Percentiles rank a stretch among this genome's conserved stretches.
Conservation (phyloP, 2,329 filamentous ascomycete genomes). For the Orbilia brochopaga region DNA sequence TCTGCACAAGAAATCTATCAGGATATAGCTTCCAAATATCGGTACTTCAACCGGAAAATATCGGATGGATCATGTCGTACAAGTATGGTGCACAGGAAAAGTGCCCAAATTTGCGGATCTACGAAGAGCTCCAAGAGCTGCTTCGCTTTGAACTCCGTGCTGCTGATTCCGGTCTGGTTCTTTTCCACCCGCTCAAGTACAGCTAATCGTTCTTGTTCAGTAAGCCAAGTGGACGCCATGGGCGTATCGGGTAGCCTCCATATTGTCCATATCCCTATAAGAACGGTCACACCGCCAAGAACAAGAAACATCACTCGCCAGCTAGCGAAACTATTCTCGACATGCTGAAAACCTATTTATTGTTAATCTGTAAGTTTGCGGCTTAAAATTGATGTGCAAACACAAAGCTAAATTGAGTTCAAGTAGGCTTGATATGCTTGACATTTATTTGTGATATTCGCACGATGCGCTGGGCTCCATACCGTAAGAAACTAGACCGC, state of each 20-base stretch:
- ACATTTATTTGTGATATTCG: too few relatives aligned
- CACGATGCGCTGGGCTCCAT: neutral
- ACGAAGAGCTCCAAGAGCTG: slow-evolving; percentile 64
- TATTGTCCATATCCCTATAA: slow-evolving; percentile 59
- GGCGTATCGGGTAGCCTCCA: slow-evolving; percentile 63
- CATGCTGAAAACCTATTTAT: slow-evolving; percentile 61
- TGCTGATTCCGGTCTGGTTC: slow-evolving; percentile 67
- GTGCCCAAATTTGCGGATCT: slow-evolving; percentile 64
- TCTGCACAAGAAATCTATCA: slow-evolving; percentile 53
- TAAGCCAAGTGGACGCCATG: slow-evolving; percentile 60
- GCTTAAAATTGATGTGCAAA: neutral
- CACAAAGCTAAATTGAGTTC: too few relatives aligned
- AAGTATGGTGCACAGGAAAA: slow-evolving; percentile 62
- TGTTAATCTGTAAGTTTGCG: slow-evolving; percentile 30
- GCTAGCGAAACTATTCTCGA: slow-evolving; percentile 58
- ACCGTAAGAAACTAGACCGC: slow-evolving; percentile 62
- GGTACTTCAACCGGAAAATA: slow-evolving; percentile 6
- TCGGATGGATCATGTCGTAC: slow-evolving; percentile 56
- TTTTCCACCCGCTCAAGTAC: slow-evolving; percentile 64
- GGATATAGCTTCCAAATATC: slow-evolving; percentile 50
- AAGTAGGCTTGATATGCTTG: too few relatives aligned
- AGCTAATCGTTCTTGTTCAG: slow-evolving; percentile 59
- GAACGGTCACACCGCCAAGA: slow-evolving; percentile 61
- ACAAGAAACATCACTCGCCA: slow-evolving; percentile 64
- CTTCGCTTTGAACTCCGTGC: slow-evolving; percentile 63